Evolutionary conservation across 1,139 yeast genomes (phyloP), one percentile per base, ranked within the genome.

Genomic region (Hemisphaericaspora lyxosophila): DNA sequence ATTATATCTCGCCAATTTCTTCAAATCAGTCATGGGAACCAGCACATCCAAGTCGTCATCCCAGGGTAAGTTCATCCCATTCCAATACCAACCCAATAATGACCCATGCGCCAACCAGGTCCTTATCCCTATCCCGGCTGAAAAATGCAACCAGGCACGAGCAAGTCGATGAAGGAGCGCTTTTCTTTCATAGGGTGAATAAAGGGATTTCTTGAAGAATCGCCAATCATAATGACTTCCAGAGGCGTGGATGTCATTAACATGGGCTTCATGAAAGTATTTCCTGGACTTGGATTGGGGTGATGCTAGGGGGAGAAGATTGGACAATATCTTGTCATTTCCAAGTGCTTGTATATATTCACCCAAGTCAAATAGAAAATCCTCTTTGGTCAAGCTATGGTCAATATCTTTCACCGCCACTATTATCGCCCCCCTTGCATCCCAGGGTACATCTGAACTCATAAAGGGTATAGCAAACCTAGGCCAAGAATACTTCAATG

Each of bases 61-160:
- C 84, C 84, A 80, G 1, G 84, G 83, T 50, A 79, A 54, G n/a
- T 62, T 69, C 52, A 75, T 49, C 0, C 83, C 83, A 51, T 78
- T 78, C 73, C 80, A 75, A 47, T 69, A 66, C 75, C 82, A 80
- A 0, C 83, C 82, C 17, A 78, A 51, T 40, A 79, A 57, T 0
- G 80, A 59, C 0, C 85, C 85, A 56, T 78, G 83, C 2, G 77
- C 78, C 12, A 78, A 53, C 80, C 82, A 79, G 1, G 81, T 64
- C 29, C 62, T 56, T 2, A 77, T 40, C 0, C 70, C 70, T 2
- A 59, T 38, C 11, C 59, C 50, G 13, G 54, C 51, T 11, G 78
- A 55, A 49, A 77, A 78, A 13, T 67, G 53, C 5, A 78, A 53
- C 82, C 83, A 80, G 0, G 81, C 75, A 80, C 49, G 45, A 1